Conservation (phyloP, 2,329 filamentous ascomycete genomes). For the Simplicillium sp. region DNA sequence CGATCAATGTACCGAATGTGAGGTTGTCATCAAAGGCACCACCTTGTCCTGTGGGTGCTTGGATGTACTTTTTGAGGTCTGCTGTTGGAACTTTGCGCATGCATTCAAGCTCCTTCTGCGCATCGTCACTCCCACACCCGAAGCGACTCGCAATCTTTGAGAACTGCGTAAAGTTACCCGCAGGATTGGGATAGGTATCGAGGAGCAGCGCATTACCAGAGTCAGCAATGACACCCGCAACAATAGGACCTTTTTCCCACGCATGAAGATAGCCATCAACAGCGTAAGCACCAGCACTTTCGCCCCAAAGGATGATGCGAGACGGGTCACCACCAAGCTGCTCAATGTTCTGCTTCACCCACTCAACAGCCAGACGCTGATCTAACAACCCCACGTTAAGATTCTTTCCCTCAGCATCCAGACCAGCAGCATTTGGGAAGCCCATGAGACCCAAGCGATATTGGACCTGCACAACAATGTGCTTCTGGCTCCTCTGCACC, state of each 20-base stretch:
- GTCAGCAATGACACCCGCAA: conserved; percentile 5
- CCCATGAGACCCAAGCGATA: conserved; percentile 21
- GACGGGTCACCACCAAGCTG: conserved; percentile 37
- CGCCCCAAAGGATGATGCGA: conserved; percentile 34
- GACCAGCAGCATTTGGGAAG: conserved; percentile 17
- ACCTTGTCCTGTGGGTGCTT: not conserved
- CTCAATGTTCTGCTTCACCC: conserved; percentile 38
- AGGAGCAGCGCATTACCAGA: conserved; percentile 3
- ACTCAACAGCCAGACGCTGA: conserved; percentile 41
- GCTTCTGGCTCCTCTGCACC: conserved; percentile 16
- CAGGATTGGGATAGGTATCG: not conserved
- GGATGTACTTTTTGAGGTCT: conserved; percentile 3
- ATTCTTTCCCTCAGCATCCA: conserved; percentile 31
- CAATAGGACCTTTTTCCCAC: conserved; percentile 4
- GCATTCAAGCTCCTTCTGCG: not conserved
- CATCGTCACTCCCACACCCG: not conserved
- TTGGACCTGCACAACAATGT: conserved; percentile 20
- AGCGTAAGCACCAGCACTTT: conserved; percentile 30
- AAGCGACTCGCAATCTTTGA: conserved; percentile 1
- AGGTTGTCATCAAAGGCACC: not conserved
- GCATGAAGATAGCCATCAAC: conserved; percentile 6
- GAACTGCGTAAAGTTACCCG: not conserved
- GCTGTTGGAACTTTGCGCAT: conserved; percentile 1
- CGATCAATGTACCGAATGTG: conserved; percentile 4
- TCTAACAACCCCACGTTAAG: conserved; percentile 41